Evolutionary conservation across 441 rosid species (phyloP).

Genomic region (Populus tomentosa): DNA sequence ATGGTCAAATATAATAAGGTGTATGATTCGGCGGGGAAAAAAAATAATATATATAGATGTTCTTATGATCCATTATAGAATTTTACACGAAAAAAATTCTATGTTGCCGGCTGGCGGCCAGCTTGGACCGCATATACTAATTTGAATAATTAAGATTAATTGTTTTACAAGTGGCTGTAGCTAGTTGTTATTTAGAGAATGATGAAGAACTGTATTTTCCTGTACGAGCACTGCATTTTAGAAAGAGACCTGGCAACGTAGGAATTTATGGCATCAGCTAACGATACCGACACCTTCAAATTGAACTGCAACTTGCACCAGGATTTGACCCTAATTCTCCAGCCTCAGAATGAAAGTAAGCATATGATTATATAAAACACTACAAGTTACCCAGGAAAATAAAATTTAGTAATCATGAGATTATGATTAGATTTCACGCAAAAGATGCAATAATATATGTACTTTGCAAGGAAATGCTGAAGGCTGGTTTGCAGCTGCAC

Average conservation of each 20-base stretch:
- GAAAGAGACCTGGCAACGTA: not conserved
- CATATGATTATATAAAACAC: not conserved
- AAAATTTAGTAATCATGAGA: not conserved
- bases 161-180: not conserved
- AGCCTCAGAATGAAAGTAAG: not conserved
- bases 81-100: not conserved
- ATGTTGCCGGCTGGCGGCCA: not conserved
- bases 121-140: not conserved
- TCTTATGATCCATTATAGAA: not conserved
- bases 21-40: not conserved
- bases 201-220: not conserved
- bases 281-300: not conserved
- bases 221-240: not conserved
- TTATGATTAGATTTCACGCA: not conserved
- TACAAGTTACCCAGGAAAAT: not conserved
- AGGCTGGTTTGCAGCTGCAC: not conserved
- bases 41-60: not conserved
- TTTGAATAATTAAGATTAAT: not conserved
- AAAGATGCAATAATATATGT: not conserved
- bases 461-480: not conserved
- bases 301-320: not conserved
- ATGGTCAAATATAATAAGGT: not conserved
- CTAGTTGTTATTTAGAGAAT: not conserved
- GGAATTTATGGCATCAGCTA: not conserved
- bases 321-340: not conserved